Base-by-base conservation (phyloP, 2,329 filamentous ascomycete species). In the Biscogniauxia sp. region DNA sequence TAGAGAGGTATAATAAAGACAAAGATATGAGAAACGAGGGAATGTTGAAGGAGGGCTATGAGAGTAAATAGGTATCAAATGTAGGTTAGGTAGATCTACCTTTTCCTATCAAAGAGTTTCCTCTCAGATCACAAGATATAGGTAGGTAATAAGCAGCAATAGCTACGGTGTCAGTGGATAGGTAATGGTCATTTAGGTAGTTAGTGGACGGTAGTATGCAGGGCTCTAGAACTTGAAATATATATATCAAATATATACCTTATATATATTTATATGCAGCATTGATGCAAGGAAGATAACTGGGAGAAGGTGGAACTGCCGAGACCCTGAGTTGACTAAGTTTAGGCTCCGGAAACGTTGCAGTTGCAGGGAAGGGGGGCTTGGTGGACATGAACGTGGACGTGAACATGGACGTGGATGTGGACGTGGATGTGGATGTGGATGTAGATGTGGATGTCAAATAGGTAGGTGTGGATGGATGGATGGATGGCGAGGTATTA, bases 331-430 rank as follows among this genome's bases (percentile, higher is more conserved):
- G 54, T 59, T 58, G 25, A n/a, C 20, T 53, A 19, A 25, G 19
- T 51, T 25, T 58, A 64, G 61, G 60, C 60, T 59, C 64, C 63
- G 64, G 69, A 67, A 70, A 71, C 68, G 69, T 70, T 71, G 69
- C 68, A 71, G 62, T 62, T 60, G 64, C 68, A 69, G 65, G 67
- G 65, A 61, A 53, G 55, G 60, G 28, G 28, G 28, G 4, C 9
- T 32, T 32, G 28, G 28, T 53, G 17, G 50, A 23, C 23, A 5
- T 23, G 23, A 5, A 23, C n/a, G n/a, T n/a, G n/a, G n/a, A n/a
- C n/a, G n/a, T 23, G 23, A 2, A 2, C 23, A 23, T 23, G 23
- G 23, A 23, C 23, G 23, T 23, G 23, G 23, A 51, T 20, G 50
- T 53, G 17, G 50, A n/a, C n/a, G n/a, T n/a, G n/a, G n/a, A n/a